Evolutionary conservation across 345 rosid species (phyloP).

Genomic region (Clarkia xantiana): DNA sequence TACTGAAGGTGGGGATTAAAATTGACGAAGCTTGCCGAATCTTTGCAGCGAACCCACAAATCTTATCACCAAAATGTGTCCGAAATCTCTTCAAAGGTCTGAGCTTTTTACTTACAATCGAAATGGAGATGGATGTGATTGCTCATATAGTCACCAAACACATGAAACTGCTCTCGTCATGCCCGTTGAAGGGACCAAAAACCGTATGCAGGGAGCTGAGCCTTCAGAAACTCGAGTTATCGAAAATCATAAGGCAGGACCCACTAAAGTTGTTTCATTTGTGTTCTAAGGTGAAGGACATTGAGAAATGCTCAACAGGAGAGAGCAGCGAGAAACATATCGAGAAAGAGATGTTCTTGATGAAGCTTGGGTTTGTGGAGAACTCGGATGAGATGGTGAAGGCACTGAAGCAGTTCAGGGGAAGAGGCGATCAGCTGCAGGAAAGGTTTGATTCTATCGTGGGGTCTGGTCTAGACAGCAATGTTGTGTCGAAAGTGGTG

Average conservation of each 20-base stretch:
- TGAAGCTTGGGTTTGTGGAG: conserved; percentile 55
- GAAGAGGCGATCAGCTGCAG: conserved; percentile 73
- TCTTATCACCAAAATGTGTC: conserved; percentile 30
- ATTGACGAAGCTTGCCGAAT: conserved; percentile 29
- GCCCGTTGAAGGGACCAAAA: conserved; percentile 40
- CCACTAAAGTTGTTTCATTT: conserved; percentile 44
- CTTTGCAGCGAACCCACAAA: conserved; percentile 35
- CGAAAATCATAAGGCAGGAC: conserved; percentile 37
- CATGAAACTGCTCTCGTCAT: conserved; percentile 29
- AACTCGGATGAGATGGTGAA: conserved; percentile 72
- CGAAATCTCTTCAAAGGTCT: conserved; percentile 34
- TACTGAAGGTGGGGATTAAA: conserved; percentile 45
- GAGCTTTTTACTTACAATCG: conserved; percentile 36
- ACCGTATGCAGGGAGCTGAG: conserved; percentile 32
- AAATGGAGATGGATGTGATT: conserved; percentile 37
- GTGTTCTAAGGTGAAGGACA: conserved; percentile 25
- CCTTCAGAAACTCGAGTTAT: conserved; percentile 24
- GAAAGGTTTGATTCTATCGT: conserved; percentile 80
- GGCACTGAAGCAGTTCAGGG: conserved; percentile 58
- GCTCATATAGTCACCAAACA: conserved; percentile 22
- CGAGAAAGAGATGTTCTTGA: conserved; percentile 50
- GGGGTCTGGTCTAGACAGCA: conserved; percentile 49
- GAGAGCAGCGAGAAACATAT: conserved; percentile 18
- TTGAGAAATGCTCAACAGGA: conserved; percentile 13
- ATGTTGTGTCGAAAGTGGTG: conserved; percentile 30